Conservation (phyloP, 192 early-diverging fungal genomes). For the Geranomyces variabilis region DNA sequence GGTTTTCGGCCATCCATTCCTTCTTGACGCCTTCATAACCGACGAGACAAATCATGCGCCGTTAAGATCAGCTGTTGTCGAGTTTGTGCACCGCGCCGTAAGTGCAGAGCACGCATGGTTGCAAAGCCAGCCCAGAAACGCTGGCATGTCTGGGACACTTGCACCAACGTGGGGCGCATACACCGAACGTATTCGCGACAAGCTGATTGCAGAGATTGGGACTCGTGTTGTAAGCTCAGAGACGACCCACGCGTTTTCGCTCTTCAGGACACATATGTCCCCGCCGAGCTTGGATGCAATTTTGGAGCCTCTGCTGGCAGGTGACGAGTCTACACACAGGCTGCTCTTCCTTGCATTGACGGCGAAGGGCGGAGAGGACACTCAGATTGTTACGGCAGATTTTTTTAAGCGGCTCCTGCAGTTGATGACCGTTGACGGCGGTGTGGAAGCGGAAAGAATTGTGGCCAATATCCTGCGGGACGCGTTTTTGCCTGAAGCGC, state of each 20-base stretch:
- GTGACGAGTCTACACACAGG: background rate
- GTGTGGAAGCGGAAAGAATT: slow-evolving; percentile 7
- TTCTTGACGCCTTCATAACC: slow-evolving; percentile 34
- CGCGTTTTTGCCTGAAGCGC: background rate
- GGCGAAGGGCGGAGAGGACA: background rate
- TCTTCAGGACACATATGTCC: slow-evolving; percentile 24
- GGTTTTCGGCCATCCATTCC: slow-evolving; percentile 42
- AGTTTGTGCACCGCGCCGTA: background rate
- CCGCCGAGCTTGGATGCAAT: slow-evolving; percentile 36
- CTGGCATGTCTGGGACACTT: no score
- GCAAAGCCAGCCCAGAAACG: background rate
- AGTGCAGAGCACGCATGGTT: background rate
- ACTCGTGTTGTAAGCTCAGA: background rate
- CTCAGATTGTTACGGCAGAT: slow-evolving; percentile 1
- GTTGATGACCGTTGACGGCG: background rate
- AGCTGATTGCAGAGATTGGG: slow-evolving; percentile 11
- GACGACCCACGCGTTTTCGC: slow-evolving; percentile 23
- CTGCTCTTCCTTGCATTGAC: slow-evolving; percentile 25
- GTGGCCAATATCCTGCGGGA: background rate
- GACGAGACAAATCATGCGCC: background rate
- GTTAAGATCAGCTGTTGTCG: background rate
- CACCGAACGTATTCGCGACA: slow-evolving; percentile 19
- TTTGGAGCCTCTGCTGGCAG: slow-evolving; percentile 30
- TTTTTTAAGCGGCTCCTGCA: background rate
- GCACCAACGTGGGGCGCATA: slow-evolving; percentile 7